phyloP scores from a whole-genome alignment of 805 yeast genomes.

The Hanseniaspora pseudoguilliermondii region DNA sequence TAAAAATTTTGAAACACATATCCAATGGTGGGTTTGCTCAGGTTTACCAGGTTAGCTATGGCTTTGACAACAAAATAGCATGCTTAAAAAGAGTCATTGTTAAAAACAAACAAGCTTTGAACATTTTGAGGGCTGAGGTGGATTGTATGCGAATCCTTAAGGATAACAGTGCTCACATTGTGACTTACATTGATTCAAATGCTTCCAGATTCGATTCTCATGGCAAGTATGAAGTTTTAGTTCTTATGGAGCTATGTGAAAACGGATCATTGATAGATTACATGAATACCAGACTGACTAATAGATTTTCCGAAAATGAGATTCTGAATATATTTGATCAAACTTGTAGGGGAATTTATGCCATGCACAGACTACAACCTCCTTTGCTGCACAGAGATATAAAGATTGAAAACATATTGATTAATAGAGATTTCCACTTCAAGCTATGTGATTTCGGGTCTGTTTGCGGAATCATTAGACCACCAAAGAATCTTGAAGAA shows the following conservation, averaged over 20 bases:
- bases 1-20: constrained; percentile 47
- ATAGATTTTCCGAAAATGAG: constrained; percentile 56
- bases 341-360: constrained; percentile 58
- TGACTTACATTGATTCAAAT: constrained; percentile 86
- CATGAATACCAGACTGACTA: constrained; percentile 59
- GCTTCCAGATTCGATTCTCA: constrained; percentile 56
- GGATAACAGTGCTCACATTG: constrained; percentile 60
- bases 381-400: constrained; percentile 69
- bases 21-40: constrained; percentile 95
- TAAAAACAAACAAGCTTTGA: constrained; percentile 75
- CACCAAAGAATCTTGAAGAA: constrained; percentile 52
- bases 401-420: constrained; percentile 67
- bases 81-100: constrained; percentile 93
- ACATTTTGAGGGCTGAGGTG: constrained; percentile 80
- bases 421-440: constrained; percentile 44
- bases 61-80: constrained; percentile 45
- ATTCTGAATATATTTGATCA: constrained; percentile 57
- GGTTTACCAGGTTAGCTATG: constrained; percentile 63
- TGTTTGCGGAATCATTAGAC: constrained; percentile 50
- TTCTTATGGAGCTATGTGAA: constrained; percentile 70
- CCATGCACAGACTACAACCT: constrained; percentile 62
- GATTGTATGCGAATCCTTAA: constrained; percentile 88
- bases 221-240: constrained; percentile 62
- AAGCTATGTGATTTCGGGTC: constrained; percentile 79
- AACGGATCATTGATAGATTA: constrained; percentile 66